Evolutionary conservation across 768 basidiomycete species (phyloP).

Genomic region (Peribolospora baueri): DNA sequence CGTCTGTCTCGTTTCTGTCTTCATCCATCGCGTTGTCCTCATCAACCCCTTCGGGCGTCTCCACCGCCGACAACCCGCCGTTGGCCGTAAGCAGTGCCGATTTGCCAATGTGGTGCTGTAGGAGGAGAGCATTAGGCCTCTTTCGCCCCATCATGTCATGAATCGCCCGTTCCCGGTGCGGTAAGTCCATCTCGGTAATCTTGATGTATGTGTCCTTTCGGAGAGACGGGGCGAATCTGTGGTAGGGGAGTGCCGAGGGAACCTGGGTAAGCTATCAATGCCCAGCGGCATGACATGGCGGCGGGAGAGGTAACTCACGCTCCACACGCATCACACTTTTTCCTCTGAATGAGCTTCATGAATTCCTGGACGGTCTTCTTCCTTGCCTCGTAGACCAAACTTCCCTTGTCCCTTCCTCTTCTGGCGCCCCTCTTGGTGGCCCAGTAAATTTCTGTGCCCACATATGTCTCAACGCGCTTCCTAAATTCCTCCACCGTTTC

Average conservation of each 20-base stretch:
- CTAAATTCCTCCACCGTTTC: slow-evolving; percentile 28
- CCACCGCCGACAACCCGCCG: background rate
- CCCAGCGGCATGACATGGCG: background rate
- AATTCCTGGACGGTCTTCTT: slow-evolving; percentile 65
- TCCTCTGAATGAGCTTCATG: slow-evolving; percentile 37
- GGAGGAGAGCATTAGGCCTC: slow-evolving; percentile 48
- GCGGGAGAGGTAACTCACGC: slow-evolving; percentile 35
- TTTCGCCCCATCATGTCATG: slow-evolving; percentile 31
- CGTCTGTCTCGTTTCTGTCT: slow-evolving; percentile 23
- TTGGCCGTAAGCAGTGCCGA: slow-evolving; percentile 6
- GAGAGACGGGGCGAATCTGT: slow-evolving; percentile 55
- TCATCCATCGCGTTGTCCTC: slow-evolving; percentile 31
- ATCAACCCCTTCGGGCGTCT: slow-evolving; percentile 20
- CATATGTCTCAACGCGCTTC: slow-evolving; percentile 39
- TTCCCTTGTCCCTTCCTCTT: slow-evolving; percentile 72
- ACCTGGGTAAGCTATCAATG: background rate
- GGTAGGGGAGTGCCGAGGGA: background rate
- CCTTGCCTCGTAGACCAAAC: slow-evolving; percentile 59
- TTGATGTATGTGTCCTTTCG: slow-evolving; percentile 86
- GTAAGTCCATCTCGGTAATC: slow-evolving; percentile 76
- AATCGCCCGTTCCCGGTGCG: slow-evolving; percentile 41
- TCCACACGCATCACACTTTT: slow-evolving; percentile 48
- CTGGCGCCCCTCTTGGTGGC: slow-evolving; percentile 22
- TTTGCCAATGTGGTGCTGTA: slow-evolving; percentile 15
- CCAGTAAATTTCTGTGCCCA: slow-evolving; percentile 13